A percentile compares a stretch with the other conserved stretches of the same genome.
phyloP scores from a whole-genome alignment of 148 eudicot species.

The Arctostaphylos glauca region DNA sequence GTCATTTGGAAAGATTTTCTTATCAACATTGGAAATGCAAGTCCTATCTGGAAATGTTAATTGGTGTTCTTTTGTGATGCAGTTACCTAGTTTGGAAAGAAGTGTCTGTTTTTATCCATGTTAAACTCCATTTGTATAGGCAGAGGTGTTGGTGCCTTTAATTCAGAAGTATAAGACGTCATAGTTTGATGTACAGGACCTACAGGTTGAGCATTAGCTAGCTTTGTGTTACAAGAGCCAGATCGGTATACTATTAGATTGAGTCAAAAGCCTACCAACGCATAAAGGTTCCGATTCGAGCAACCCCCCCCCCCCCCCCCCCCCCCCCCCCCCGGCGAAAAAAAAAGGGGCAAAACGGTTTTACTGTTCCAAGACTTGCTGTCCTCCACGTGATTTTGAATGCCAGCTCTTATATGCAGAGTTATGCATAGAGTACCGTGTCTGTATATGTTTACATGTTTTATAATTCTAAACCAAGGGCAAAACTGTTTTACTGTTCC shows the following conservation, averaged over 20 bases:
- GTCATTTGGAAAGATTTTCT: not conserved
- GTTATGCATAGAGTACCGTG: not conserved
- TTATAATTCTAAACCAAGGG: not conserved
- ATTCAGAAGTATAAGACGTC: not conserved
- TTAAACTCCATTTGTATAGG: not conserved
- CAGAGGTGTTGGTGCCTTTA: constrained; percentile 2
- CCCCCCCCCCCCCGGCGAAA: too few species aligned
- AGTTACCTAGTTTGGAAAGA: not conserved
- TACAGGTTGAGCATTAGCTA: not conserved
- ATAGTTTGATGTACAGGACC: not conserved
- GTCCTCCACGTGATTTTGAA: not conserved
- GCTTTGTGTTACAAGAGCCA: not conserved
- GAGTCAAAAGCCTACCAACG: too few species aligned
- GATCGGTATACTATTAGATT: too few species aligned
- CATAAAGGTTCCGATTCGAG: too few species aligned
- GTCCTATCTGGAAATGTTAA: not conserved
- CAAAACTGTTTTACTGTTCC: not conserved
- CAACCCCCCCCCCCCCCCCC: too few species aligned
- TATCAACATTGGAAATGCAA: not conserved
- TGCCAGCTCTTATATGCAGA: not conserved
- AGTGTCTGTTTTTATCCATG: not conserved
- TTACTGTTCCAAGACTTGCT: not conserved
- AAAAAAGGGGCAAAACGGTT: not conserved
- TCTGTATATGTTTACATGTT: not conserved
- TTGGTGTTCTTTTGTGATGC: not conserved